Base-by-base conservation (phyloP, 1,284 basidiomycete species). In the Coniophora puteana region DNA sequence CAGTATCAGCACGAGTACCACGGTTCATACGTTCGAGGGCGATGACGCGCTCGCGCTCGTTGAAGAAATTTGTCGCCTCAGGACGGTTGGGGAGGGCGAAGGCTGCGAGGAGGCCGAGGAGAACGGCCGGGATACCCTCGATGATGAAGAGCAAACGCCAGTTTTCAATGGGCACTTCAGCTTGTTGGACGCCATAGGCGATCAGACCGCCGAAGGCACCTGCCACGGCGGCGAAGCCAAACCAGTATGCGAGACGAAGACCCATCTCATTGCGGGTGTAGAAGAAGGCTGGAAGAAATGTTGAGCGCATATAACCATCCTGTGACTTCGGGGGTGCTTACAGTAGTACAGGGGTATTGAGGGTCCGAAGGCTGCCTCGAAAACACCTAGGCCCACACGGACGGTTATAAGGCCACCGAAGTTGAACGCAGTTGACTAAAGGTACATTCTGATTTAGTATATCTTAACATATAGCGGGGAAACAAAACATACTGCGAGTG, bases 181-280 rank as follows among this genome's bases (percentile, higher is more conserved):
- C 70, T 50, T 84, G 71, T 52, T 84, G 78, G 10, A 88, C 66
- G 1, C 83, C 85, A 48, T 82, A 89, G 1, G 84, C 84, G 29
- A 89, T 74, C 18, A 87, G 62, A 14, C 86, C 85, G n/a, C 85
- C 83, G 44, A 89, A 88, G 2, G 86, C 85, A 23, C 85, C 86
- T 14, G 86, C 83, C 4, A 88, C 76, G 3, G 85, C 83, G 4
- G 85, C 86, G 53, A 87, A 88, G 13, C 82, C 83, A 49, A 87
- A 86, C 82, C 83, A 89, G 52, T 83, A 78, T 1, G 82, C 85
- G 72, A 89, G 75, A 57, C 85, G 74, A 41, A 83, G 61, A 23
- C 85, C 86, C 51, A 88, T 72, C 54, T 89, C 85, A 8, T 69
- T 51, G 49, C 76, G 81, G 1, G 84, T 88, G 52, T 89, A 89